These are phyloP conservation scores for Picea sitchensis DNA, from an alignment of 75 land plant genomes.

Conservation along the genomic window DNA sequence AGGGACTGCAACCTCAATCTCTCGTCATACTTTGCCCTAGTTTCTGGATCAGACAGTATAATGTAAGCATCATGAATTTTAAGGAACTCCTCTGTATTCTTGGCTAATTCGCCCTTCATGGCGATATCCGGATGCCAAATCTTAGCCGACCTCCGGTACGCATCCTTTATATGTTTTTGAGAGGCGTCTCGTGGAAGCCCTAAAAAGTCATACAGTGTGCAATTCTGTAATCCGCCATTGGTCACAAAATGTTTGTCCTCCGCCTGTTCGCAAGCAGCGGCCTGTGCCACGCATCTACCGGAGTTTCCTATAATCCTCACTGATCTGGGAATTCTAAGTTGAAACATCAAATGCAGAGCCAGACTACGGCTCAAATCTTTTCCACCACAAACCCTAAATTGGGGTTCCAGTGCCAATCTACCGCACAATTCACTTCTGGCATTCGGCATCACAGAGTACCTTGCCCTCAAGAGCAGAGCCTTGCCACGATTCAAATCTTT, in stretches of 20 bases:
- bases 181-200: slow-evolving; percentile 5
- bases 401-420: neutral
- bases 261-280: neutral
- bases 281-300: neutral
- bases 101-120: neutral
- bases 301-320: neutral
- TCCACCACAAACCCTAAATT: neutral
- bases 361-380: neutral
- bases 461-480: neutral
- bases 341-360: neutral
- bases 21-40: slow-evolving; percentile 5
- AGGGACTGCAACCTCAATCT: neutral
- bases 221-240: neutral
- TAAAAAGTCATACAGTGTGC: slow-evolving; percentile 1
- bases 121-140: slow-evolving; percentile 12
- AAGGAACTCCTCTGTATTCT: neutral
- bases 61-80: slow-evolving; percentile 11
- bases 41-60: slow-evolving; percentile 8
- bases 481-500: neutral
- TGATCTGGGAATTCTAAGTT: too few relatives aligned
- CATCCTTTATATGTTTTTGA: slow-evolving; percentile 8
- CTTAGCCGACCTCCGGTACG: slow-evolving; percentile 8
- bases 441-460: neutral
- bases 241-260: neutral
- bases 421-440: neutral